phyloP scores from a whole-genome alignment of 2,329 filamentous ascomycete genomes.

The Aspergillus felis region DNA sequence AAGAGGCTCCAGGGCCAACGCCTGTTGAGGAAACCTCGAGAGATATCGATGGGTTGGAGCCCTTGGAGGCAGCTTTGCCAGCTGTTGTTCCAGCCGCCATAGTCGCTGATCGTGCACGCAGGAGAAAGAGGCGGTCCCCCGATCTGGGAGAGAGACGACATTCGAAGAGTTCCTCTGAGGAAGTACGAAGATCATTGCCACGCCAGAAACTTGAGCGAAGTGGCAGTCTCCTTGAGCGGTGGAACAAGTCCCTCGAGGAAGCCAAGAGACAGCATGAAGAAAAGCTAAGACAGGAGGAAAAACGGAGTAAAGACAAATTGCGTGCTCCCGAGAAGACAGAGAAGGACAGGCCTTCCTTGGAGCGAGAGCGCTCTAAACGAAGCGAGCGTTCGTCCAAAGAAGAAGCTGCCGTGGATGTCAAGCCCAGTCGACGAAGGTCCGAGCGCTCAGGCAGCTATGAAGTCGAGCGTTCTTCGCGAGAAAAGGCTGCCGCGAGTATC shows the following conservation, averaged over 20 bases:
- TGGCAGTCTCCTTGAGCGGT: conserved; percentile 28
- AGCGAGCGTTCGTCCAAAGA: conserved; percentile 15
- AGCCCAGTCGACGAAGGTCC: conserved; percentile 13
- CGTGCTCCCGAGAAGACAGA: conserved; percentile 9
- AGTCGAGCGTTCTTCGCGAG: conserved; percentile 1
- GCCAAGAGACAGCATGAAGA: conserved; percentile 33
- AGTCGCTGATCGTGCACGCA: conserved; percentile 15
- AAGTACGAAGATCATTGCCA: conserved; percentile 26
- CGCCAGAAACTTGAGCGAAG: conserved; percentile 32
- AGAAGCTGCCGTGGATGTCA: conserved; percentile 12
- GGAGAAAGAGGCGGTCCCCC: conserved; percentile 30
- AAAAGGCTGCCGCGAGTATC: conserved; percentile 3
- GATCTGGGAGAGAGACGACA: conserved; percentile 29
- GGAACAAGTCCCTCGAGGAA: conserved; percentile 33
- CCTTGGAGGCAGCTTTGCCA: conserved; percentile 4
- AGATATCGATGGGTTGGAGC: conserved; percentile 7
- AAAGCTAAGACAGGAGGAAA: conserved; percentile 24
- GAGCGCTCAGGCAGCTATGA: conserved; percentile 1
- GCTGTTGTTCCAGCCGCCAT: conserved; percentile 5
- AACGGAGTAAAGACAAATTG: conserved; percentile 17
- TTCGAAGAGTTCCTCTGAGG: conserved; percentile 34
- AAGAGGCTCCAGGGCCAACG: conserved; percentile 1
- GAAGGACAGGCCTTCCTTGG: conserved; percentile 14
- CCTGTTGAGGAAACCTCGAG: conserved; percentile 1
- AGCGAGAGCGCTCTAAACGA: conserved; percentile 8